Evolutionary conservation across 352 stramenopile genomes (phyloP).

Genomic region (Globisporangium echinulatum): DNA sequence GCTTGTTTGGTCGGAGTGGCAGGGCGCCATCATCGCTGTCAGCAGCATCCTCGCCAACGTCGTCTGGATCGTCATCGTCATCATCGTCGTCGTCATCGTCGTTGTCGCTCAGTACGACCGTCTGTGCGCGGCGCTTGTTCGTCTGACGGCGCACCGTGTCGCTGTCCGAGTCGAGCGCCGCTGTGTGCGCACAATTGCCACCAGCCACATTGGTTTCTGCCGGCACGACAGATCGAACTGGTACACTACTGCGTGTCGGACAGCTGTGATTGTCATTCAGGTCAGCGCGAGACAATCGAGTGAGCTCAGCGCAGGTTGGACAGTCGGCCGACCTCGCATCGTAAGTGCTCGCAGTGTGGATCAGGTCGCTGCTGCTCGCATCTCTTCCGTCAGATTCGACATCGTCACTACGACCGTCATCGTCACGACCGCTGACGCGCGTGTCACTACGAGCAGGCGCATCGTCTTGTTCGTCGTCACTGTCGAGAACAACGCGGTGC

Average conservation of each 20-base stretch:
- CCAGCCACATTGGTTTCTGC: too few species aligned
- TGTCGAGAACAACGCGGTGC: slow-evolving; percentile 17
- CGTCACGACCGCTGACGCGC: not conserved
- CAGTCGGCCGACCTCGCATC: too few species aligned
- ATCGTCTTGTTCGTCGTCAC: slow-evolving; percentile 33
- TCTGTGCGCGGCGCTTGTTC: not conserved
- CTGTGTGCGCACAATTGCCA: too few species aligned
- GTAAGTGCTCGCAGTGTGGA: not conserved
- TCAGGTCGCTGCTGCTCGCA: not conserved
- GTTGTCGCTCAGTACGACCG: not conserved
- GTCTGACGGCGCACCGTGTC: not conserved
- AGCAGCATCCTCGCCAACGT: not conserved
- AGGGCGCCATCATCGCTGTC: too few species aligned
- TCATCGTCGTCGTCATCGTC: not conserved
- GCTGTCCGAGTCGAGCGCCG: not conserved
- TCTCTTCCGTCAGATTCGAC: not conserved
- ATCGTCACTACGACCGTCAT: not conserved
- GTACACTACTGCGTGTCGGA: not conserved
- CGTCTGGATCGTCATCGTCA: not conserved
- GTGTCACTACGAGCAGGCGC: slow-evolving; percentile 14
- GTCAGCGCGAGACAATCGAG: not conserved
- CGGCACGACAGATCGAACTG: not conserved
- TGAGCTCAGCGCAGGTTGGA: too few species aligned
- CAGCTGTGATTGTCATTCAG: not conserved
- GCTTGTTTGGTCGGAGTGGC: not conserved